Base-by-base conservation (phyloP, 2,329 filamentous ascomycete species). In the Talaromyces funiculosus region DNA sequence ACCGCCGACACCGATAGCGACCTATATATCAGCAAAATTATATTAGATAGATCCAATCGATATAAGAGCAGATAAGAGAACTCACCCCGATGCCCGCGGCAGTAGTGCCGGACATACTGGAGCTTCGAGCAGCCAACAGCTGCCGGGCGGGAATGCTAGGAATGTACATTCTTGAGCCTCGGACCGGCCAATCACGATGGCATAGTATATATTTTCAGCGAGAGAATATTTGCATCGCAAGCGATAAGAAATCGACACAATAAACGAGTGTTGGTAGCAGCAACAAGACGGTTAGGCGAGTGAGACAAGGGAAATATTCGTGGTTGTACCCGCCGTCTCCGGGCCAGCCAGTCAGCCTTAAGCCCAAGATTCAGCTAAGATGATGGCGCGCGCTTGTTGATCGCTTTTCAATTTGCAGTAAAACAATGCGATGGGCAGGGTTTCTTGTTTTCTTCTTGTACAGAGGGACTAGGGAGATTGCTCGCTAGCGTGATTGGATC, bases 1-100 rank as follows among this genome's bases (percentile, higher is more conserved):
- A 53, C 75, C 71, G 53, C 75, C 66, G 37, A 77, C 66, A 47
- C 63, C 63, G 26, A 71, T 64, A 35, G 64, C 68, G 63, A 64
- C 64, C 72, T 73, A n/a, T 22, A n/a, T 22, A 5, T 16, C 20
- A 38, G 8, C 22, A 4, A 18, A n/a, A 53, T 22, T 3, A 37
- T 4, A 29, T 24, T 40, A 54, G 33, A 38, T n/a, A 6, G 7
- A 26, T 5, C 18, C 7, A 26, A 20, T 37, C n/a, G 3, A 7
- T 12, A 51, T 3, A 49, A 9, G 6, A 24, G 37, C 5, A 55
- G n/a, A 42, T 4, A 40, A 29, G 49, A 24, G 6, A 53, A 47
- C 60, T 54, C 55, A 61, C 60, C 55, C 54, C 35, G 29, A 61
- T 37, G 40, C 60, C 55, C 47, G 38, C 18, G 35, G 55, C 40